phyloP scores from a whole-genome alignment of 441 rosid genomes.

The Populus hybrid region DNA sequence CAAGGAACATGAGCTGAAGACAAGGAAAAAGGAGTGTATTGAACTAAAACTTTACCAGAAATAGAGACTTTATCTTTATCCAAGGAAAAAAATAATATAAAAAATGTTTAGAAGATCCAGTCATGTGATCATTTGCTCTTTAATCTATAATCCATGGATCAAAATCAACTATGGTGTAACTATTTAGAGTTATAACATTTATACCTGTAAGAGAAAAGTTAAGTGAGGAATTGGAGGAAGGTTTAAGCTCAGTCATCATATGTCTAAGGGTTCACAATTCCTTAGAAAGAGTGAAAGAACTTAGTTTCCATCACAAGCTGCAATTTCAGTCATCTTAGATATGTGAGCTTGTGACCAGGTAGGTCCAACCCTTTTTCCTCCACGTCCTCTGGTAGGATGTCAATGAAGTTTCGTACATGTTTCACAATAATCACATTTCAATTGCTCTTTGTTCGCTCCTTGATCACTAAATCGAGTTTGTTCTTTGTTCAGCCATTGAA shows the following conservation, averaged over 20 bases:
- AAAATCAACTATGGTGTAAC: neutral
- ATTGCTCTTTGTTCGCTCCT: neutral
- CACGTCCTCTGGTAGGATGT: neutral
- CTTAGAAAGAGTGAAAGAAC: neutral
- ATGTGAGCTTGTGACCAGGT: neutral
- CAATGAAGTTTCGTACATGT: neutral
- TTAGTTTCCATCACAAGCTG: neutral
- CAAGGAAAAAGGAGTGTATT: no score
- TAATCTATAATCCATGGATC: neutral
- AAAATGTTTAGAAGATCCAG: neutral
- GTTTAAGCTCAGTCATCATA: neutral
- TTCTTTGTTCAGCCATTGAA: no score
- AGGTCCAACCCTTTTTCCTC: neutral
- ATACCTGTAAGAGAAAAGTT: neutral
- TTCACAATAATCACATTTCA: neutral
- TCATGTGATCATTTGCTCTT: neutral
- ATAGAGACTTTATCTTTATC: neutral
- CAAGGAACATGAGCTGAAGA: no score
- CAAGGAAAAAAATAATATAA: no score
- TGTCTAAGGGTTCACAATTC: no score
- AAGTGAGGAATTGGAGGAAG: neutral
- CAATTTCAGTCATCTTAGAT: no score
- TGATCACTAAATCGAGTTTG: no score
- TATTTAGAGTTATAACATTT: no score
- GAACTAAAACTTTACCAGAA: no score